These are phyloP conservation scores for Botrytis deweyae DNA, from an alignment of 2,329 filamentous ascomycete species.

Conservation along the genomic window DNA sequence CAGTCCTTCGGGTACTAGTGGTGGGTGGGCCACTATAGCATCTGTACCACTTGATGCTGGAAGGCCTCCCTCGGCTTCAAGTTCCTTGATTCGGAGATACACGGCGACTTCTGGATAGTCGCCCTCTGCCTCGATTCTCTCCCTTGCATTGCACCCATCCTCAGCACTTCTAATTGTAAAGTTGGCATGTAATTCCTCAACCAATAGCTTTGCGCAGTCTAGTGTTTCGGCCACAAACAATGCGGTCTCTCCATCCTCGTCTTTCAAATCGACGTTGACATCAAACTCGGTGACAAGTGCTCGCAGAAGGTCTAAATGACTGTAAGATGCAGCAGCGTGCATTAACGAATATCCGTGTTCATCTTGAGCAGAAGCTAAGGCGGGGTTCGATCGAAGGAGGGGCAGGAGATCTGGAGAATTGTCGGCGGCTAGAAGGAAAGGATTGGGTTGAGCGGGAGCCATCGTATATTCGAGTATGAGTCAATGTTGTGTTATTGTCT, in stretches of 20 bases:
- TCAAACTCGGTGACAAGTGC: slow-evolving; percentile 72
- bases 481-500: neutral
- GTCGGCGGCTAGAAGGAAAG: slow-evolving; percentile 78
- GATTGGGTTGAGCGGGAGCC: slow-evolving; percentile 48
- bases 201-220: slow-evolving; percentile 72
- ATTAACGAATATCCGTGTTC: slow-evolving; percentile 91
- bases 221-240: slow-evolving; percentile 86
- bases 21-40: slow-evolving; percentile 43
- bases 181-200: slow-evolving; percentile 80
- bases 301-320: slow-evolving; percentile 77
- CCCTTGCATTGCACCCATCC: slow-evolving; percentile 68
- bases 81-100: slow-evolving; percentile 56
- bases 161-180: slow-evolving; percentile 65
- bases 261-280: slow-evolving; percentile 76
- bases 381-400: slow-evolving; percentile 70
- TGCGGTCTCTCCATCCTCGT: slow-evolving; percentile 93
- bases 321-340: slow-evolving; percentile 91
- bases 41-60: neutral
- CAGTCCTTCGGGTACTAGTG: slow-evolving; percentile 72
- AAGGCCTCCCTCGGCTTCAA: slow-evolving; percentile 26
- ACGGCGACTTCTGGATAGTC: slow-evolving; percentile 74
- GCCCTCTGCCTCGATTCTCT: slow-evolving; percentile 76
- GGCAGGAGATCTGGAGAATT: slow-evolving; percentile 71
- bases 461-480: slow-evolving; percentile 15
- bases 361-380: slow-evolving; percentile 79